Conservation (phyloP, 148 eudicot species). For the Gaultheria prostrata region DNA sequence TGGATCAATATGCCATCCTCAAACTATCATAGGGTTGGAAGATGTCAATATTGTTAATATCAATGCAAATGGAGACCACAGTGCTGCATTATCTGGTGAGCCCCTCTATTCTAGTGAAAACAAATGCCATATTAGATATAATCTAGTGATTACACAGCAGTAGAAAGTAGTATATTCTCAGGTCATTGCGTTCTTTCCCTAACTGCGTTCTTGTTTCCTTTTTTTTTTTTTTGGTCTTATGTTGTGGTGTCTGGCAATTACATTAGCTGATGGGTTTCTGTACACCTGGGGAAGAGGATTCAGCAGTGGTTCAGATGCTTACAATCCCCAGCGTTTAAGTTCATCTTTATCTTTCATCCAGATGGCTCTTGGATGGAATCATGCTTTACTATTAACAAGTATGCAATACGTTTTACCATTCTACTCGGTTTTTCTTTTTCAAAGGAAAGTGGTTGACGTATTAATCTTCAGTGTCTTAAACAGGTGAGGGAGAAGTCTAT, state of each 20-base stretch:
- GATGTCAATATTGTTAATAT: conserved; percentile 39
- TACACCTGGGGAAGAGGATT: conserved; percentile 93
- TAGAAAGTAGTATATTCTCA: neutral
- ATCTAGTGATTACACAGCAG: neutral
- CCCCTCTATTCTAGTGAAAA: neutral
- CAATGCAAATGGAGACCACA: conserved; percentile 92
- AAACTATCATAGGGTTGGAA: conserved; percentile 47
- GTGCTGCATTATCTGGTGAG: conserved; percentile 80
- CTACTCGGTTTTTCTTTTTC: neutral
- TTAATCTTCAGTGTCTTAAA: conserved; percentile 13
- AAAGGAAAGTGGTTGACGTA: conserved; percentile 7
- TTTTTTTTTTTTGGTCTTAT: neutral
- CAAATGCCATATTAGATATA: neutral
- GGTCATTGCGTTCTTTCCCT: neutral
- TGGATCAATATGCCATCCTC: conserved; percentile 50
- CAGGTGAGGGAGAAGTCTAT: conserved; percentile 60
- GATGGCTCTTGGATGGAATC: conserved; percentile 91
- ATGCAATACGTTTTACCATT: neutral
- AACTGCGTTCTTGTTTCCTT: neutral
- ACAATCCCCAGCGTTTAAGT: conserved; percentile 38
- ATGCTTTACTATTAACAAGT: conserved; percentile 75
- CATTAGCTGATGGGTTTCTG: conserved; percentile 59
- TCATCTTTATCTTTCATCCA: conserved; percentile 45
- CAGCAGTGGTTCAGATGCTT: conserved; percentile 39
- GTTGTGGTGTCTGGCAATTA: neutral